phyloP scores from a whole-genome alignment of 2,329 filamentous ascomycete species.

The Lachnellula occidentalis region DNA sequence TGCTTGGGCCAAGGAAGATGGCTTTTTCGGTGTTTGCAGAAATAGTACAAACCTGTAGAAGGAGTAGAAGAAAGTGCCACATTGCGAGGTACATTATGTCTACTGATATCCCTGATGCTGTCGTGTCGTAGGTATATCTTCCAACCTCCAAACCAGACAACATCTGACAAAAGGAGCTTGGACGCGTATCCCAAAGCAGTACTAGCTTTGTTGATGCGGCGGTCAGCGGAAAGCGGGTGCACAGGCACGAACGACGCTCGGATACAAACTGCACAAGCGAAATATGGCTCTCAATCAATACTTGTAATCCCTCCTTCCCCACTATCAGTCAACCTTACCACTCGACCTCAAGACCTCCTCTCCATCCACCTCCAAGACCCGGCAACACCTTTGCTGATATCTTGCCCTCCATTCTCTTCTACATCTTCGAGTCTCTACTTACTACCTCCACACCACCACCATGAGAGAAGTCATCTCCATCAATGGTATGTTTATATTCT shows the following conservation, averaged over 20 bases:
- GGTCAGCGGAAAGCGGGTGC: no score
- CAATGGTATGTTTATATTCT: constrained; percentile 70
- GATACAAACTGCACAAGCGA: no score
- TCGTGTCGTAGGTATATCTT: no score
- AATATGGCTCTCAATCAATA: no score
- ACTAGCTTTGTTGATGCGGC: no score
- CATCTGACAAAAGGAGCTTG: neutral
- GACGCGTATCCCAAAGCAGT: neutral
- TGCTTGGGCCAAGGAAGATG: constrained; percentile 72
- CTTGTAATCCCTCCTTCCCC: constrained; percentile 20
- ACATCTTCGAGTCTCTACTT: constrained; percentile 19
- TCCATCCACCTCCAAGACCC: constrained; percentile 12
- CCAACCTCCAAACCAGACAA: no score
- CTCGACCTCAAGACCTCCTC: neutral
- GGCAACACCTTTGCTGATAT: constrained; percentile 3
- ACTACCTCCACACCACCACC: constrained; percentile 41
- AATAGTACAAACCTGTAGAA: constrained; percentile 20
- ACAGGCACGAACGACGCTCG: neutral
- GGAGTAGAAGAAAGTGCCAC: constrained; percentile 16
- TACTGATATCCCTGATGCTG: neutral
- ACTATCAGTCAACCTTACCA: constrained; percentile 18
- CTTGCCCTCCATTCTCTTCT: constrained; percentile 6
- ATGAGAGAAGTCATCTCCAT: constrained; percentile 99
- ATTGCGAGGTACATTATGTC: neutral
- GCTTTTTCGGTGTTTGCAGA: constrained; percentile 83